These are phyloP conservation scores for Oryza coarctata DNA, from an alignment of 176 grass and related monocot genomes.

Conservation along the genomic window DNA sequence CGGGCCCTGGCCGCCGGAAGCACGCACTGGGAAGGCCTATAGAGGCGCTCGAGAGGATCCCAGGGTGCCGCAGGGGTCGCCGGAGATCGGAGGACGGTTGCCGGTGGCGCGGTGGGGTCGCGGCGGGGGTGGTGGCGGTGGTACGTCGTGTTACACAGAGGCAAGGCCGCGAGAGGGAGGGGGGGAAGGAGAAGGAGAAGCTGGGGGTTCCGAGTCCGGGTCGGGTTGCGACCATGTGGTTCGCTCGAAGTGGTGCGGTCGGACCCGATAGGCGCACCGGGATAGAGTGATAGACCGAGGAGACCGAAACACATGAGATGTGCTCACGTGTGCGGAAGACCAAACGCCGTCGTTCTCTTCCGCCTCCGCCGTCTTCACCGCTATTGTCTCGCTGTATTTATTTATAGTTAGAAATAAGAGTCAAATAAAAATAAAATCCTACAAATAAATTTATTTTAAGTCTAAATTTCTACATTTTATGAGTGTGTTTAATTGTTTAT, in stretches of 20 bases:
- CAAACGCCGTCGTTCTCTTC: too few species aligned
- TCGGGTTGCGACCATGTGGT: background rate
- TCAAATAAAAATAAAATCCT: too few species aligned
- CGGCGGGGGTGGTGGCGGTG: background rate
- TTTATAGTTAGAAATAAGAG: too few species aligned
- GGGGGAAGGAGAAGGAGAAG: background rate
- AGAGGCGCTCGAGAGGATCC: background rate
- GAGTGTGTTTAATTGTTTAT: too few species aligned
- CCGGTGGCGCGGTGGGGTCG: background rate
- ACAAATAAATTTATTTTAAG: too few species aligned
- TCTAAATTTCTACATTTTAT: too few species aligned
- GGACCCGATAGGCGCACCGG: constrained; percentile 12
- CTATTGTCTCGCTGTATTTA: too few species aligned
- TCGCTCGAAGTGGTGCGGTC: constrained; percentile 25
- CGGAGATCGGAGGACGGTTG: background rate
- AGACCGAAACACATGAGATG: too few species aligned
- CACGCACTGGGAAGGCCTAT: background rate
- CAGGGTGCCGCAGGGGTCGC: background rate
- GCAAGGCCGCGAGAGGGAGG: constrained; percentile 22
- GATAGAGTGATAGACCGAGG: too few species aligned
- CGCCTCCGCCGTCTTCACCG: too few species aligned
- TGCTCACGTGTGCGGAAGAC: too few species aligned
- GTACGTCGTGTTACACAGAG: constrained; percentile 37
- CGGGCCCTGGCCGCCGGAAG: background rate
- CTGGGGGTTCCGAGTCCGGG: background rate